Percentiles rank a stretch among this genome's conserved stretches.
Evolutionary conservation across 2,329 filamentous ascomycete species (phyloP).

Genomic region (Truncatella angustata): DNA sequence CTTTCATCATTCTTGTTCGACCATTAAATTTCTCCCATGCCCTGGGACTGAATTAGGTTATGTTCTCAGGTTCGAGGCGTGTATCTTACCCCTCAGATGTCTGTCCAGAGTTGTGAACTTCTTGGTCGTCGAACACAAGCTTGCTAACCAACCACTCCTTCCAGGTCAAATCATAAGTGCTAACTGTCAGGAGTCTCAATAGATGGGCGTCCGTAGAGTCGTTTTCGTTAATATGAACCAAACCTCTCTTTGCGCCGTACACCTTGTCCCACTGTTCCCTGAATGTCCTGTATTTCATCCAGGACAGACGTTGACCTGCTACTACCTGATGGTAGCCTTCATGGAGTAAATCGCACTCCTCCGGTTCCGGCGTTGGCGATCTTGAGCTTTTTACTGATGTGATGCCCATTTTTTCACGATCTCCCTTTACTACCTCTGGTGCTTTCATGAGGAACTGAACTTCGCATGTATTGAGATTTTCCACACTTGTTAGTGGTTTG

Average conservation of each 20-base stretch:
- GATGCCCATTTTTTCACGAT: neutral
- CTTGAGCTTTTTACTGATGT: neutral
- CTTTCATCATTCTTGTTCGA: constrained; percentile 60
- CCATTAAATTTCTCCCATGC: constrained; percentile 62
- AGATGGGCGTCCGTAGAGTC: neutral
- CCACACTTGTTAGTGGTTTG: constrained; percentile 40
- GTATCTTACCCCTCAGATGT: constrained; percentile 50
- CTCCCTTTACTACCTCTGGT: neutral
- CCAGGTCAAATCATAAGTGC: neutral
- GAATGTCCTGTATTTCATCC: constrained; percentile 10
- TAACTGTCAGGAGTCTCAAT: neutral
- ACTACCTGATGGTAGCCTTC: neutral
- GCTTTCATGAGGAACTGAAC: constrained; percentile 57
- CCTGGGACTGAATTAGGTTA: constrained; percentile 28
- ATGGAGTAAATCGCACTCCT: neutral
- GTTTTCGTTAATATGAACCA: too few relatives aligned
- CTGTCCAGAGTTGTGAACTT: constrained; percentile 53
- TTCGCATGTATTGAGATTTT: constrained; percentile 53
- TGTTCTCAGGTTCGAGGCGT: neutral
- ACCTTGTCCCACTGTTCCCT: constrained; percentile 47
- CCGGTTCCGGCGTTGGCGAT: neutral
- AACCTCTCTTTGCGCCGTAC: constrained; percentile 11
- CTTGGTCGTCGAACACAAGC: constrained; percentile 59
- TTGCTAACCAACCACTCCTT: constrained; percentile 59
- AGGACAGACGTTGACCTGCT: neutral